Evolutionary conservation across 345 rosid genomes (phyloP).

Genomic region (Excoecaria agallocha): DNA sequence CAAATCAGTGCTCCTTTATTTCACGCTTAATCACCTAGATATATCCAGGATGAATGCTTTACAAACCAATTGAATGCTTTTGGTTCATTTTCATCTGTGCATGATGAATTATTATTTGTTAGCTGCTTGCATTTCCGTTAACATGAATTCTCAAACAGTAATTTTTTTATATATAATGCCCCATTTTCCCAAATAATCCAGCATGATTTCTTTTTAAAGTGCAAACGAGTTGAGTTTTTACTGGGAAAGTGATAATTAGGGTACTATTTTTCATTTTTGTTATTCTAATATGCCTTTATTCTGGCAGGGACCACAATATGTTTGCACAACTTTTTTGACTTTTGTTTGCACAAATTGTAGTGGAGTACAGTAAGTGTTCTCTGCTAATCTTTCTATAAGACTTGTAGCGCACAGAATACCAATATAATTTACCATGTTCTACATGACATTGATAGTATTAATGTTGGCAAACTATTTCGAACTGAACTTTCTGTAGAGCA

Average conservation of each 20-base stretch:
- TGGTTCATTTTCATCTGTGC: not conserved
- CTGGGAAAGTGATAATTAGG: not conserved
- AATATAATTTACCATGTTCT: not conserved
- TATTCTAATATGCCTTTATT: conserved; percentile 4
- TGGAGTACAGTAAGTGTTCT: conserved; percentile 69
- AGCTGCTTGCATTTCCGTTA: not conserved
- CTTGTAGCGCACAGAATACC: not conserved
- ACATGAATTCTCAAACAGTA: not conserved
- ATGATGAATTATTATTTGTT: not conserved
- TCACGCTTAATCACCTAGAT: not conserved
- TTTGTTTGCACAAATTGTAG: conserved; percentile 87
- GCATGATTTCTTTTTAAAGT: not conserved
- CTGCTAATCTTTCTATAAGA: not conserved
- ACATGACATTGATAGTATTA: not conserved
- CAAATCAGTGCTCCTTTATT: too few relatives aligned
- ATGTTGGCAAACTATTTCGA: not conserved
- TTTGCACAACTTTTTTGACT: conserved; percentile 82
- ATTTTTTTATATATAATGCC: too few relatives aligned
- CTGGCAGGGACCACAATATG: conserved; percentile 92
- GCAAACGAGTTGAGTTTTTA: not conserved
- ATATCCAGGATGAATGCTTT: not conserved
- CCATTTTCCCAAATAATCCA: not conserved
- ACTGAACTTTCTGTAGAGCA: not conserved
- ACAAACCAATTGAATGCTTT: not conserved
- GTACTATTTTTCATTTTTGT: not conserved